Percentiles rank a stretch among this genome's conserved stretches.
phyloP scores from a whole-genome alignment of 2,329 filamentous ascomycete genomes.

The Penicillium concentricum region DNA sequence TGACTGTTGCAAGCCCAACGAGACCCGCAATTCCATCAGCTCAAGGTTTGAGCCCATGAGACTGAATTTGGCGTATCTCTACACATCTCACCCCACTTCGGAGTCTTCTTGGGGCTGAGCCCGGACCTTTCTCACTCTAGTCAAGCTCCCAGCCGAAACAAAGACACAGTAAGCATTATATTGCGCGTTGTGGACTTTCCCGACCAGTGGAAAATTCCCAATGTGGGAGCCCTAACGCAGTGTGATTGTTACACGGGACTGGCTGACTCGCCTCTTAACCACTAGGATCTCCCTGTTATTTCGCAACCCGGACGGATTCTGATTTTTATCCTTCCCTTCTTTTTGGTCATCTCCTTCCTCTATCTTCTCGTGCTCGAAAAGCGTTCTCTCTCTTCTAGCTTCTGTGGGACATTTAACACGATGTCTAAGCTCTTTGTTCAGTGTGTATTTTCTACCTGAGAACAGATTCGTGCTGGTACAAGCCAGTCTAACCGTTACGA shows the following conservation, averaged over 20 bases:
- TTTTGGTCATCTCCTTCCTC: not conserved
- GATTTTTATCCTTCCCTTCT: conserved; percentile 6
- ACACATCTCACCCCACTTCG: conserved; percentile 13
- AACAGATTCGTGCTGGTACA: not conserved
- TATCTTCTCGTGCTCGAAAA: not conserved
- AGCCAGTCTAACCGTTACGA: not conserved
- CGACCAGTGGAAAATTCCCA: conserved; percentile 8
- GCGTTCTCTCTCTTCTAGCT: not conserved
- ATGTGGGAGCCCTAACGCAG: conserved; percentile 24
- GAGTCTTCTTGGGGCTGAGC: conserved; percentile 2
- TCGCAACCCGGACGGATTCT: conserved; percentile 5
- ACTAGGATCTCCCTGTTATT: conserved; percentile 22
- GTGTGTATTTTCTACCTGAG: conserved; percentile 54
- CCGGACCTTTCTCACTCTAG: conserved; percentile 1
- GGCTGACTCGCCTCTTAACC: conserved; percentile 26
- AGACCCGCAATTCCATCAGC: conserved; percentile 17
- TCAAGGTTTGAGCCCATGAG: conserved; percentile 17
- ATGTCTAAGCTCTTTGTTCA: conserved; percentile 97
- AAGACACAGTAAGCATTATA: conserved; percentile 18
- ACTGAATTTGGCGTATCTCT: conserved; percentile 12
- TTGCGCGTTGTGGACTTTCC: conserved; percentile 9
- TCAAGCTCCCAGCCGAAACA: not conserved
- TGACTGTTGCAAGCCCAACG: conserved; percentile 11
- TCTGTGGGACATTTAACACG: conserved; percentile 6
- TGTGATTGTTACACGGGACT: conserved; percentile 27